Conservation (phyloP, 1,284 basidiomycete genomes). For the Neotropicomus parvogracilis region DNA sequence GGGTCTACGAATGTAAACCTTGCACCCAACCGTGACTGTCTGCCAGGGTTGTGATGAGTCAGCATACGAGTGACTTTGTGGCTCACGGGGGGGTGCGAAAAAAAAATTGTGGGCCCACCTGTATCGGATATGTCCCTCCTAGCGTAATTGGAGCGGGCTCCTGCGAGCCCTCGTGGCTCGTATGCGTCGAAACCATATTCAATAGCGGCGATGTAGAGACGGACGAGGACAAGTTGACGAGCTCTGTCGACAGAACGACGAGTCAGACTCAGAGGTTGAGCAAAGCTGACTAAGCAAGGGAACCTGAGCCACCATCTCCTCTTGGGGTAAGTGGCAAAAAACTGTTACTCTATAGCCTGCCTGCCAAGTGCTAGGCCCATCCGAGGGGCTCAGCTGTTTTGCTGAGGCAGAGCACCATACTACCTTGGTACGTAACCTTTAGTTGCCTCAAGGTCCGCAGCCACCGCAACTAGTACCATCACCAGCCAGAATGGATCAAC, state of each 20-base stretch:
- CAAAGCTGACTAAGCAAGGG: constrained; percentile 25
- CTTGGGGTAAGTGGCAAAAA: constrained; percentile 7
- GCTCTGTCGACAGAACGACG: constrained; percentile 1
- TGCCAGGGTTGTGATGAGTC: constrained; percentile 37
- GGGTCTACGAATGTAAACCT: constrained; percentile 84
- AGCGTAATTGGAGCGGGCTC: constrained; percentile 64
- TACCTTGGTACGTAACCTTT: constrained; percentile 10
- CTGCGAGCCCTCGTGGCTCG: constrained; percentile 41
- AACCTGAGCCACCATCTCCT: constrained; percentile 4
- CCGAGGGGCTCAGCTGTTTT: no score
- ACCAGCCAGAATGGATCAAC: background rate
- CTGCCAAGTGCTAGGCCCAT: no score
- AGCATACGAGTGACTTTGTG: constrained; percentile 23
- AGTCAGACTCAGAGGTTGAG: constrained; percentile 1
- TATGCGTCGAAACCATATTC: constrained; percentile 32
- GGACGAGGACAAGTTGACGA: constrained; percentile 11
- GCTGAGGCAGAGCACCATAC: background rate
- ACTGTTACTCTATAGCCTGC: background rate
- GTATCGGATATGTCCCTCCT: constrained; percentile 72
- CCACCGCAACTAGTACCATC: background rate
- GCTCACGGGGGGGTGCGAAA: constrained; percentile 17
- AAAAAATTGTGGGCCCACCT: constrained; percentile 44
- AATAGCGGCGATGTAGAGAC: constrained; percentile 4
- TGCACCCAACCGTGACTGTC: constrained; percentile 89
- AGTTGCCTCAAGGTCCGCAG: background rate